These are phyloP conservation scores for Hibiscus trionum DNA, from an alignment of 345 rosid species.

Conservation along the genomic window DNA sequence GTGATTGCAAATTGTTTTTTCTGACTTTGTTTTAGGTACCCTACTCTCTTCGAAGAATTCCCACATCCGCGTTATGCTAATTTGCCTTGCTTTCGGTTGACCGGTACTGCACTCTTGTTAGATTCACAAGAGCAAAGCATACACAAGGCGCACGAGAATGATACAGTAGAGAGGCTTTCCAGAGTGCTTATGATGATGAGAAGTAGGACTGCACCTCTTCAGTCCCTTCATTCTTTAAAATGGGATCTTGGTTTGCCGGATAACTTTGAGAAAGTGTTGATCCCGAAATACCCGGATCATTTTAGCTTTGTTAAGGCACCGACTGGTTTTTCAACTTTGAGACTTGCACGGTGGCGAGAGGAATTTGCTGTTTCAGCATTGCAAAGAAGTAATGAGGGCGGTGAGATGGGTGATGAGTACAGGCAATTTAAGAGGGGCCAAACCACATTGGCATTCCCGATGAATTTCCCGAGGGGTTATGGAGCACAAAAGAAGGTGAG, in stretches of 20 bases:
- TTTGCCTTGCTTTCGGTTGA: slow-evolving; percentile 81
- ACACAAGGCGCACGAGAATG: slow-evolving; percentile 50
- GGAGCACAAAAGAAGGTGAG: slow-evolving; percentile 88
- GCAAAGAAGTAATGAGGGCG: slow-evolving; percentile 47
- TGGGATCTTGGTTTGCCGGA: slow-evolving; percentile 89
- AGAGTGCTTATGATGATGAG: slow-evolving; percentile 86
- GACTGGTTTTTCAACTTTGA: slow-evolving; percentile 45
- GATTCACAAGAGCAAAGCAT: slow-evolving; percentile 72
- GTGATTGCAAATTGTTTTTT: background rate
- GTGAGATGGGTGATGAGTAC: slow-evolving; percentile 42
- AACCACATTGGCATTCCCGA: slow-evolving; percentile 56
- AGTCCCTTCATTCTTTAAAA: slow-evolving; percentile 62
- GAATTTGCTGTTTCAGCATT: slow-evolving; percentile 67
- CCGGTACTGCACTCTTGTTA: slow-evolving; percentile 71
- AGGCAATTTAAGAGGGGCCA: slow-evolving; percentile 68
- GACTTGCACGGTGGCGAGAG: slow-evolving; percentile 53
- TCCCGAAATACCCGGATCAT: slow-evolving; percentile 59
- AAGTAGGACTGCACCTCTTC: slow-evolving; percentile 50
- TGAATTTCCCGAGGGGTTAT: slow-evolving; percentile 92
- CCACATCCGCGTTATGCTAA: slow-evolving; percentile 72
- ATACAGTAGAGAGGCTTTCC: slow-evolving; percentile 76
- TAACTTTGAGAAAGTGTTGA: slow-evolving; percentile 53
- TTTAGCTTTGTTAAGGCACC: slow-evolving; percentile 54
- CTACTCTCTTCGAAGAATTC: slow-evolving; percentile 82
- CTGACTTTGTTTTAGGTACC: slow-evolving; percentile 46